Conservation (phyloP, 768 basidiomycete genomes). For the Amanita rimosa region DNA sequence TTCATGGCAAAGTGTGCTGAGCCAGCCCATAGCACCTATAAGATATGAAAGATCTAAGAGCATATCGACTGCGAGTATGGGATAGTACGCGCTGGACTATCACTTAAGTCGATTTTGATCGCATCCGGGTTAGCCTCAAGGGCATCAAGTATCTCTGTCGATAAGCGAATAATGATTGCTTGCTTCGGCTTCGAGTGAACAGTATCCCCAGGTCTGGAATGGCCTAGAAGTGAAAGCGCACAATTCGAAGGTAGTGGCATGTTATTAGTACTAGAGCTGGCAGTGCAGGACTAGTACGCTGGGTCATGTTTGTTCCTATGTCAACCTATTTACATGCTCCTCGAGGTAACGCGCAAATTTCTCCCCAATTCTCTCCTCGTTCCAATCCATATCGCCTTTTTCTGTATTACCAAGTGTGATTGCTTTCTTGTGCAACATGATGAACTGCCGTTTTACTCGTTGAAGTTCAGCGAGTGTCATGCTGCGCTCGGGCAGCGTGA, state of each 20-base stretch:
- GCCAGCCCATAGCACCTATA: conserved; percentile 57
- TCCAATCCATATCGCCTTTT: conserved; percentile 68
- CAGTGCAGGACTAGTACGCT: background rate
- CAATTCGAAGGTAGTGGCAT: conserved; percentile 60
- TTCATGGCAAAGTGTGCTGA: conserved; percentile 53
- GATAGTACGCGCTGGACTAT: conserved; percentile 37
- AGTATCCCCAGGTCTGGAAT: conserved; percentile 42
- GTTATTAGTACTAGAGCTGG: background rate
- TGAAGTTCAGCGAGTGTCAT: conserved; percentile 84
- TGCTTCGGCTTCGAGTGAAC: conserved; percentile 47
- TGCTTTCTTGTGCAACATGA: conserved; percentile 81
- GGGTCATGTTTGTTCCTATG: background rate
- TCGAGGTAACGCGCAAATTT: conserved; percentile 68
- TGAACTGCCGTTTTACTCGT: conserved; percentile 84
- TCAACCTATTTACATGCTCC: conserved; percentile 35
- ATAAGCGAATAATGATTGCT: conserved; percentile 69
- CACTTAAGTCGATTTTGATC: conserved; percentile 54
- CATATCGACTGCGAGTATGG: background rate
- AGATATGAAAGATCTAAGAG: conserved; percentile 5
- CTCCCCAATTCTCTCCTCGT: conserved; percentile 51
- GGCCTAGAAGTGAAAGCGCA: conserved; percentile 47
- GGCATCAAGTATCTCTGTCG: conserved; percentile 60
- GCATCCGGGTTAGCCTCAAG: conserved; percentile 36
- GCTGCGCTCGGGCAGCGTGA: conserved; percentile 58
- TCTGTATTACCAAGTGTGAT: conserved; percentile 76